phyloP scores from a whole-genome alignment of 371 early-diverging fungal species.

The Apophysomyces ossiformis region DNA sequence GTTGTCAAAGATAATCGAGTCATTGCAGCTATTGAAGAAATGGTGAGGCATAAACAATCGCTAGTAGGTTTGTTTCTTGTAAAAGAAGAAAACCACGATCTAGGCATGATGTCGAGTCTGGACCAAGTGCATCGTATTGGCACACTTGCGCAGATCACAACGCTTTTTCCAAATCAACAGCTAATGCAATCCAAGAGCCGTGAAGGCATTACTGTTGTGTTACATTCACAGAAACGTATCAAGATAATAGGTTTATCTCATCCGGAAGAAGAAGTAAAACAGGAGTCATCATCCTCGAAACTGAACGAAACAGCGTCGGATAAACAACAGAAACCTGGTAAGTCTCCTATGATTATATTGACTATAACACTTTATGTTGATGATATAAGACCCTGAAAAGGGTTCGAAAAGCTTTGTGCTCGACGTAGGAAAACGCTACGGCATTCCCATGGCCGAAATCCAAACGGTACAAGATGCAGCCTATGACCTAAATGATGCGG shows the following conservation, averaged over 20 bases:
- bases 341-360: conserved; percentile 11
- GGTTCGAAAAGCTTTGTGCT: conserved; percentile 38
- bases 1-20: conserved; percentile 90
- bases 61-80: conserved; percentile 91
- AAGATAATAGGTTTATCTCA: conserved; percentile 69
- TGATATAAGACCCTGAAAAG: conserved; percentile 13
- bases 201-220: conserved; percentile 74
- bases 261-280: neutral
- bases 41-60: conserved; percentile 87
- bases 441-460: conserved; percentile 81
- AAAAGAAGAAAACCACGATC: conserved; percentile 81
- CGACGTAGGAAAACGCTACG: conserved; percentile 64
- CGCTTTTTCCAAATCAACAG: conserved; percentile 69
- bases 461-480: conserved; percentile 82
- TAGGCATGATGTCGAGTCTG: conserved; percentile 74
- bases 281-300: neutral
- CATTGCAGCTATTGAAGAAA: conserved; percentile 83
- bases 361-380: conserved; percentile 16
- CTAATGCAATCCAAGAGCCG: conserved; percentile 52
- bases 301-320: conserved; percentile 21
- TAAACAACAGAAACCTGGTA: conserved; percentile 21
- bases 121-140: conserved; percentile 85
- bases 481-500: conserved; percentile 76
- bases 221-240: conserved; percentile 93
- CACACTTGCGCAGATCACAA: conserved; percentile 94